phyloP scores from a whole-genome alignment of 192 early-diverging fungal species.

The Coemansia sp. region DNA sequence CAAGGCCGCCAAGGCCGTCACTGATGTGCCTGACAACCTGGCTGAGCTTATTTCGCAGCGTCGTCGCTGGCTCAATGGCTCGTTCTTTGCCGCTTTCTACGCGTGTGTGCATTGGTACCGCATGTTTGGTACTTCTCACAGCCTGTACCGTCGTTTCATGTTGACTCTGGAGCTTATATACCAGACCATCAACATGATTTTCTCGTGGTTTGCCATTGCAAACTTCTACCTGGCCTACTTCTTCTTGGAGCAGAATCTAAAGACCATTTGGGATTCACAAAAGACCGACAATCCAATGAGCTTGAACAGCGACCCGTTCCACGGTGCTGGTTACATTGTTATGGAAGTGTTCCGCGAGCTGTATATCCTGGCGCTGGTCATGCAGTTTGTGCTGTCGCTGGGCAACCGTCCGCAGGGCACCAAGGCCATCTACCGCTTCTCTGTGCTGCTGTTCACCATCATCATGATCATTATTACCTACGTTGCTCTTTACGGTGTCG shows the following conservation, averaged over 20 bases:
- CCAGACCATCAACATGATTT: slow-evolving; percentile 75
- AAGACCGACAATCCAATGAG: slow-evolving; percentile 39
- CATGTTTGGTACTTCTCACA: slow-evolving; percentile 79
- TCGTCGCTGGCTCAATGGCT: slow-evolving; percentile 95
- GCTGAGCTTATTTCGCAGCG: slow-evolving; percentile 96
- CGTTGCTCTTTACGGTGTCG: slow-evolving; percentile 66
- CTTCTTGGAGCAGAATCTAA: slow-evolving; percentile 68
- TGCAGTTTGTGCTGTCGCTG: slow-evolving; percentile 84
- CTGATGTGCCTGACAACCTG: slow-evolving; percentile 89
- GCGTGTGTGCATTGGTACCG: slow-evolving; percentile 74
- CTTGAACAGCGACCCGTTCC: slow-evolving; percentile 60
- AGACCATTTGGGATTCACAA: slow-evolving; percentile 37
- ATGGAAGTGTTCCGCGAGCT: slow-evolving; percentile 70
- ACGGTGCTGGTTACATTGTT: slow-evolving; percentile 58
- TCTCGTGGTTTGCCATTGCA: slow-evolving; percentile 88
- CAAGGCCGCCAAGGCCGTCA: slow-evolving; percentile 82
- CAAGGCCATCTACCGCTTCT: slow-evolving; percentile 70
- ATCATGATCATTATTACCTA: slow-evolving; percentile 87
- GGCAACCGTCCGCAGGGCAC: slow-evolving; percentile 96
- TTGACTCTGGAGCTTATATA: slow-evolving; percentile 80
- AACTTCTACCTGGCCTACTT: slow-evolving; percentile 91
- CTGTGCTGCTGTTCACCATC: slow-evolving; percentile 80
- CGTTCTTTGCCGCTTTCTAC: slow-evolving; percentile 91
- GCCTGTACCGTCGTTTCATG: slow-evolving; percentile 67
- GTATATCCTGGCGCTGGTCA: slow-evolving; percentile 79